Conservation (phyloP, 2,329 filamentous ascomycete species). For the Ceratocystis eucalypticola region DNA sequence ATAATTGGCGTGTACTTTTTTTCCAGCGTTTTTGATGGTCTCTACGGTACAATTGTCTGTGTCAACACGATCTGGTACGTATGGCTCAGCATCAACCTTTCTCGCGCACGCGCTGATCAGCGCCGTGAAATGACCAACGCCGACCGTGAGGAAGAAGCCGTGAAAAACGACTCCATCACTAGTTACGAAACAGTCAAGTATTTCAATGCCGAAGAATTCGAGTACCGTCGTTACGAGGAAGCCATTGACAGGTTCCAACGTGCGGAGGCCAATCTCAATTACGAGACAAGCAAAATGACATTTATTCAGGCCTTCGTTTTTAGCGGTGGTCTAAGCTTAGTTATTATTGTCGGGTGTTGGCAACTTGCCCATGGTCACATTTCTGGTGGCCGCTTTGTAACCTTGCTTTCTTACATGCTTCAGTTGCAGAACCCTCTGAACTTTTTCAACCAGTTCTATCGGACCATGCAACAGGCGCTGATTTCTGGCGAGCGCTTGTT, state of each 20-base stretch:
- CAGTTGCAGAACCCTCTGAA: slow-evolving; percentile 71
- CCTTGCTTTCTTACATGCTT: slow-evolving; percentile 61
- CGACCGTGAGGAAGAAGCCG: slow-evolving; percentile 85
- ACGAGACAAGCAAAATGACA: slow-evolving; percentile 68
- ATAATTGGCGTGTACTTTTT: slow-evolving; percentile 75
- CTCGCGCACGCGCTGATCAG: slow-evolving; percentile 80
- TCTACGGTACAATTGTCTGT: slow-evolving; percentile 56
- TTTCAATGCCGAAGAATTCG: slow-evolving; percentile 72
- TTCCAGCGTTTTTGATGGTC: slow-evolving; percentile 55
- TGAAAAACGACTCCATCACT: slow-evolving; percentile 97
- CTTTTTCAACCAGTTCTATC: slow-evolving; percentile 89
- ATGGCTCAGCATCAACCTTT: slow-evolving; percentile 92
- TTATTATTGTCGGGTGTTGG: slow-evolving; percentile 61
- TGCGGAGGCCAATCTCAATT: slow-evolving; percentile 62
- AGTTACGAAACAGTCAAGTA: slow-evolving; percentile 96
- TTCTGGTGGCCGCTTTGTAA: slow-evolving; percentile 57
- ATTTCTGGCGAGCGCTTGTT: slow-evolving; percentile 92
- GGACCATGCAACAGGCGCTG: slow-evolving; percentile 90
- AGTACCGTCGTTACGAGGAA: slow-evolving; percentile 57
- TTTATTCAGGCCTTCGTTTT: slow-evolving; percentile 70
- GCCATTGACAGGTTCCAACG: slow-evolving; percentile 59
- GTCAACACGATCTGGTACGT: slow-evolving; percentile 93
- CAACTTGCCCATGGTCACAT: slow-evolving; percentile 57
- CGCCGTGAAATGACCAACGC: slow-evolving; percentile 90
- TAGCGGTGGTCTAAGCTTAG: slow-evolving; percentile 59